A percentile compares a stretch with the other conserved stretches of the same genome.
Evolutionary conservation across 2,329 filamentous ascomycete species (phyloP).

Genomic region (Albophoma yamanashiensis): DNA sequence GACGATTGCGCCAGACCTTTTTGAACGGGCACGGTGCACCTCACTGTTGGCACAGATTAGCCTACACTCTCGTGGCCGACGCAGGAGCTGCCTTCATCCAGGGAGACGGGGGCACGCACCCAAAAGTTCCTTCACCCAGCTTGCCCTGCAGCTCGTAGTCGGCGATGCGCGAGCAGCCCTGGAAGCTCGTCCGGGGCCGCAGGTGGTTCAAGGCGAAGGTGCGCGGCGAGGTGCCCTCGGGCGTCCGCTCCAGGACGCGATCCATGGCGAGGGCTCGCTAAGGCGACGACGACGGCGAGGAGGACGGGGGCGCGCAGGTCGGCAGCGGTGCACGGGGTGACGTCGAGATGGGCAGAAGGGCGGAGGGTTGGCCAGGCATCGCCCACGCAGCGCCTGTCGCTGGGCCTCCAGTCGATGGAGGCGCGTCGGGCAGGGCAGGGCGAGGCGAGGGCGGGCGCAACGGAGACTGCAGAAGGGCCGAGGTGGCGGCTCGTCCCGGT

Average conservation of each 20-base stretch:
- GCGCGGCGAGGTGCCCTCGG: conserved; percentile 38
- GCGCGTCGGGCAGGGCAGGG: background rate
- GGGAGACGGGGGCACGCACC: conserved; percentile 37
- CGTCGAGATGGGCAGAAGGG: background rate
- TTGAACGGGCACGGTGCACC: conserved; percentile 80
- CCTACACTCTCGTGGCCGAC: background rate
- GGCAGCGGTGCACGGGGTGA: background rate
- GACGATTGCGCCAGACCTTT: conserved; percentile 62
- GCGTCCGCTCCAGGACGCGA: conserved; percentile 15
- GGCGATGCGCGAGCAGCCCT: conserved; percentile 72
- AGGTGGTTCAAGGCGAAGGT: conserved; percentile 46
- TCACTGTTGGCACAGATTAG: conserved; percentile 41
- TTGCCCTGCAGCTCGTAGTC: conserved; percentile 75
- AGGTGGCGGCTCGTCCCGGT: background rate
- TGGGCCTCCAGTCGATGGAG: background rate
- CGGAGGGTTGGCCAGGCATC: background rate
- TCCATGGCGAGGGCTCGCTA: conserved; percentile 15
- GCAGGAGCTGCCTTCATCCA: background rate
- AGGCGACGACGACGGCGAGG: background rate
- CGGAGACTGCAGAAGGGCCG: background rate
- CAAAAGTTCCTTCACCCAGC: conserved; percentile 92
- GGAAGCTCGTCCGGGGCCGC: conserved; percentile 52
- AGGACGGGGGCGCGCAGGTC: background rate
- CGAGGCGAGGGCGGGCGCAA: too few relatives aligned
- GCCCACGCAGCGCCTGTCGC: background rate